Conservation (phyloP, 176 grass and related monocot species). For the Oryza glaberrima region DNA sequence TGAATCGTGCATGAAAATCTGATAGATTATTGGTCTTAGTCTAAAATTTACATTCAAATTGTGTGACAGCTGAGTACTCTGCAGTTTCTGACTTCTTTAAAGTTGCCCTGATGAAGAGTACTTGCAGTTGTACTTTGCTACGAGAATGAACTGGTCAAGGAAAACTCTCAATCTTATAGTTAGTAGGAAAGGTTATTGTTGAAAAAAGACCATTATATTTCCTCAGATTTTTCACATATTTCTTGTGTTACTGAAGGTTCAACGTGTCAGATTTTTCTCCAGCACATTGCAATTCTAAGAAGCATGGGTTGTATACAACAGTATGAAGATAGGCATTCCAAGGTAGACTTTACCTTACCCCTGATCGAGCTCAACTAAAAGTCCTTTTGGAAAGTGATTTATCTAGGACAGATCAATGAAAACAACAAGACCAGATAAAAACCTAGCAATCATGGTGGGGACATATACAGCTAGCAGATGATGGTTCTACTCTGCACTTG, state of each 20-base stretch:
- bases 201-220: neutral
- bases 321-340: neutral
- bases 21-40: too few species aligned
- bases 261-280: neutral
- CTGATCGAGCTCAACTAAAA: neutral
- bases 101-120: too few species aligned
- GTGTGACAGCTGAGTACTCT: too few species aligned
- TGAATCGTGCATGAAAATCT: too few species aligned
- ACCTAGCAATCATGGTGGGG: neutral
- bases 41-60: too few species aligned
- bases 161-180: too few species aligned
- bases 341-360: slow-evolving; percentile 4
- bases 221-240: neutral
- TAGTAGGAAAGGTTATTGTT: neutral
- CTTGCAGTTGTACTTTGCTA: too few species aligned
- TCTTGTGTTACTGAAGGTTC: neutral
- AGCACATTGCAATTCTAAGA: neutral
- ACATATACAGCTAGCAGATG: slow-evolving; percentile 9
- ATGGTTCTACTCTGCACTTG: neutral
- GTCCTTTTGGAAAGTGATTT: slow-evolving; percentile 22
- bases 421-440: neutral
- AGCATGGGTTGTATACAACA: neutral
- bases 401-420: neutral
- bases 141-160: too few species aligned
- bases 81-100: too few species aligned